Base-by-base conservation (phyloP, 208 protist genomes). In the Acanthamoeba royreba region DNA sequence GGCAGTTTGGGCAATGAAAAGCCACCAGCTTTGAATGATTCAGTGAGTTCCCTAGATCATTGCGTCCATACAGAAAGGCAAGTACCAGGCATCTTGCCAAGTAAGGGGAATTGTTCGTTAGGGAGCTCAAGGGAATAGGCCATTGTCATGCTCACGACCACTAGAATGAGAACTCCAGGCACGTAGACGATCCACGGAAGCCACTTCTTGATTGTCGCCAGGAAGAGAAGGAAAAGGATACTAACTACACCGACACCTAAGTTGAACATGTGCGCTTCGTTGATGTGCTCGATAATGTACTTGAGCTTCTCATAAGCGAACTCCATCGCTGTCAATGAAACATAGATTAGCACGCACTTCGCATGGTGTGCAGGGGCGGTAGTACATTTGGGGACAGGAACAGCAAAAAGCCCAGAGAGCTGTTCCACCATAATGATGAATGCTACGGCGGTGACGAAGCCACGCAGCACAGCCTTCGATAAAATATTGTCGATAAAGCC, bases 401-500 rank as follows among this genome's bases (percentile, higher is more conserved):
- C 58, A n/a, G 19, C 79, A 13, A 87, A 25, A 3, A 87, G 40
- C 2, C 1, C 31, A 9, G 43, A 4, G 1, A 87, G 11, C 79
- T 87, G 79, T 38, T 87, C 79, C 31, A 87, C 40, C 79, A 87
- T 87, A 33, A 87, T 61, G 46, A 87, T 87, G 11, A 87, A 42
- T 0, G 79, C 79, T 7, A 87, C 79, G 4, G 79, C 79, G 9
- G 43, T 87, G 45, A 87, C 49, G 28, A 87, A 87, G 1, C 79
- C 79, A 1, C 79, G 43, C 28, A 87, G 45, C 7, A 87, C 46
- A 17, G 79, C 46, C 28, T 61, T 52, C 19, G 79, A 87, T 13
- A 87, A 28, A 19, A 87, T 61, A 47, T 87, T 87, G 79, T 87
- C 79, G 46, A 87, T 63, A 38, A 87, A 87, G 25, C 79, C 79